Conservation (phyloP, 257 asterid species). For the Marsdenia floribunda region DNA sequence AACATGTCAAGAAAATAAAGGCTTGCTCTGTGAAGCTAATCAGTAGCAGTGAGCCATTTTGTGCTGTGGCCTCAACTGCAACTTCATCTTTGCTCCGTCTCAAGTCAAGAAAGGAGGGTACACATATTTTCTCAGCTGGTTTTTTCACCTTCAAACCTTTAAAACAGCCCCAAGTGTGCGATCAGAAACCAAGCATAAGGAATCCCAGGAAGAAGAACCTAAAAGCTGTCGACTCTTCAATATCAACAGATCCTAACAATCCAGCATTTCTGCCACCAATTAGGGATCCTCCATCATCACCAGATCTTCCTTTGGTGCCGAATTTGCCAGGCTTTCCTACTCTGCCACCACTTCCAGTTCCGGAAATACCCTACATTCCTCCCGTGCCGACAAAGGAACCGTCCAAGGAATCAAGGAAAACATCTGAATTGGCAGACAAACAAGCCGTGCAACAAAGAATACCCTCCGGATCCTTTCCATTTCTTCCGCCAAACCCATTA, state of each 20-base stretch:
- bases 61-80: slow-evolving; percentile 62
- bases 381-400: slow-evolving; percentile 27
- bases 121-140: slow-evolving; percentile 73
- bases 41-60: slow-evolving; percentile 62
- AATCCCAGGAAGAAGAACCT: slow-evolving; percentile 12
- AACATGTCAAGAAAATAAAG: slow-evolving; percentile 53
- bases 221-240: slow-evolving; percentile 14
- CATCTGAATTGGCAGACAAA: slow-evolving; percentile 17
- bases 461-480: slow-evolving; percentile 30
- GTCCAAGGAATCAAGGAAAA: slow-evolving; percentile 9
- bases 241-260: slow-evolving; percentile 42
- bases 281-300: slow-evolving; percentile 27
- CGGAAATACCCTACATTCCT: slow-evolving; percentile 43
- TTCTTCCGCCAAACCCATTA: slow-evolving; percentile 55
- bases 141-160: slow-evolving; percentile 76
- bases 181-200: slow-evolving; percentile 40
- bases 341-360: slow-evolving; percentile 41
- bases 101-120: slow-evolving; percentile 52
- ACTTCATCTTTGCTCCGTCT: slow-evolving; percentile 46
- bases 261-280: slow-evolving; percentile 48
- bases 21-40: slow-evolving; percentile 62
- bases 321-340: slow-evolving; percentile 52
- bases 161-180: slow-evolving; percentile 55
- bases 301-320: slow-evolving; percentile 34
- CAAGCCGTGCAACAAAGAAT: slow-evolving; percentile 13